Conservation (phyloP, 768 basidiomycete genomes). For the Lyophyllum decastes region DNA sequence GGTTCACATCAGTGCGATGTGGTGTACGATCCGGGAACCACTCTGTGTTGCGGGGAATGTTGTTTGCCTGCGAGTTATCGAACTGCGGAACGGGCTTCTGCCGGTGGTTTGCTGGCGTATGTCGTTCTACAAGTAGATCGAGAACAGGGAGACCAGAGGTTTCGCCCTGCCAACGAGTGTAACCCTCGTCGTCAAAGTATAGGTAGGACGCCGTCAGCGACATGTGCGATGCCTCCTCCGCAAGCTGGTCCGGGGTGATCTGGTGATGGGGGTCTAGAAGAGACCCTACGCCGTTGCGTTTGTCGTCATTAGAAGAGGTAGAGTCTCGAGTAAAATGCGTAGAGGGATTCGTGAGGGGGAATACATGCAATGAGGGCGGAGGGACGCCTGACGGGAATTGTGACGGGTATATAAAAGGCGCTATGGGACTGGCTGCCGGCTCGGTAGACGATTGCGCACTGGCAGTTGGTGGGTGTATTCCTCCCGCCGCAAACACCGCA, state of each 20-base stretch:
- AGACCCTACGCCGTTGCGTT: conserved; percentile 42
- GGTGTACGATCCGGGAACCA: conserved; percentile 88
- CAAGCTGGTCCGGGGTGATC: conserved; percentile 42
- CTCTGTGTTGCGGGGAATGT: conserved; percentile 39
- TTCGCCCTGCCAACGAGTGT: conserved; percentile 89
- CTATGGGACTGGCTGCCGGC: conserved; percentile 24
- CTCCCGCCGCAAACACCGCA: conserved; percentile 71
- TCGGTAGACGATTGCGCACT: conserved; percentile 33
- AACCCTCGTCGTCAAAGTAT: conserved; percentile 86
- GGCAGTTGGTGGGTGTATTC: conserved; percentile 32
- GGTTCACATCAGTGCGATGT: conserved; percentile 76
- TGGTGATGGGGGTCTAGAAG: conserved; percentile 38
- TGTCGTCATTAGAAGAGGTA: conserved; percentile 40
- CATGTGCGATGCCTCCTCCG: conserved; percentile 62
- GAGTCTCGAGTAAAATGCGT: conserved; percentile 65
- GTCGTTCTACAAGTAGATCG: conserved; percentile 78
- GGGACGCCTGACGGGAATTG: conserved; percentile 57
- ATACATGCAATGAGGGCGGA: conserved; percentile 76
- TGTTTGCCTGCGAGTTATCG: conserved; percentile 28
- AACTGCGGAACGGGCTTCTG: conserved; percentile 24
- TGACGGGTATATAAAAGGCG: conserved; percentile 30
- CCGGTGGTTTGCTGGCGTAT: conserved; percentile 38
- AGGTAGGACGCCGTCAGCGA: conserved; percentile 78
- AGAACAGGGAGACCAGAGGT: conserved; percentile 90
- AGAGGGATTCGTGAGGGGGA: conserved; percentile 80